Evolutionary conservation across 1,139 yeast genomes (phyloP), one percentile per base, ranked within the genome.

Genomic region (Kodamaea arcana): DNA sequence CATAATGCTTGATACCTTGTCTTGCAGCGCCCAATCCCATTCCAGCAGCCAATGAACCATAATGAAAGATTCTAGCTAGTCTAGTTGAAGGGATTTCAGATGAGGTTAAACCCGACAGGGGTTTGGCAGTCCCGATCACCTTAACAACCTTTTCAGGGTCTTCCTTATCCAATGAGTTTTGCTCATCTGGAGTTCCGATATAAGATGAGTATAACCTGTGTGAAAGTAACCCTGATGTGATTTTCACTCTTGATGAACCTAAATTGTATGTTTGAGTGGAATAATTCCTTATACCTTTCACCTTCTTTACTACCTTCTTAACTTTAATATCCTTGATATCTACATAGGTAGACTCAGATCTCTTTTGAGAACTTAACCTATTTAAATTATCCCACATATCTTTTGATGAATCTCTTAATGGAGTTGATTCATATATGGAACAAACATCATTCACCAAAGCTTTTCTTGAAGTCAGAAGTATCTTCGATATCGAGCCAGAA

Each of bases 41-140:
- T 1, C 94, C 88, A 0, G 97, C 95, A 1, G 97, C 98, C 30
- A 92, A 66, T 3, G 87, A 69, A 4, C 98, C 97, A 55, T 90
- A 92, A 58, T 92, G 98, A 55, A 88, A 86, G 34, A 92, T 70
- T 42, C 99, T 72, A 13, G 90, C 87, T 24, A 92, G 60, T 50
- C 97, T 75, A 1, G 95, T 75, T 15, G 94, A 72, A 3, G 99
- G 99, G 13, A 92, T 94, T 36, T 78, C 75, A 3, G 92, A 76
- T 37, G 80, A 77, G 20, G 76, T 62, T 72, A 83, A 62, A 34
- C 72, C 69, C 44, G 65, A 62, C 18, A 59, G 62, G n/a, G 65
- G 62, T 13, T 4, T 33, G 34, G 25, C 22, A 18, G 22, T 7
- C 22, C 36, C 36, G 18, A 33, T 32, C 29, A 31, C 31, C 15